Evolutionary conservation across 169 alveolate species (phyloP).

Genomic region (Fabrea salina): DNA sequence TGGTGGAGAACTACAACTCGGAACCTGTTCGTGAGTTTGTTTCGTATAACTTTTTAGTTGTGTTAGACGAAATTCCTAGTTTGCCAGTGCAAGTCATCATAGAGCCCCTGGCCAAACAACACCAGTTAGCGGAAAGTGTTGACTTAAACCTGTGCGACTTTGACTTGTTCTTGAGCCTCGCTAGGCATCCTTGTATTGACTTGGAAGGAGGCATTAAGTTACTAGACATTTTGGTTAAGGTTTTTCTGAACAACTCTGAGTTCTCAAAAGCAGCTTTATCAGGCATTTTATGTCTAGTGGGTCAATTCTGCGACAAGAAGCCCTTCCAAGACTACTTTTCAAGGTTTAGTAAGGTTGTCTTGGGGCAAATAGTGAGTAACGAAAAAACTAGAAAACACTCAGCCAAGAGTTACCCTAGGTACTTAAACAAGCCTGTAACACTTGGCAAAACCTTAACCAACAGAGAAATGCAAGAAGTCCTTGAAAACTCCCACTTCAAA

Average conservation of each 20-base stretch:
- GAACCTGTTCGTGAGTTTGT: slow-evolving; percentile 72
- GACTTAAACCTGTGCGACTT: slow-evolving; percentile 74
- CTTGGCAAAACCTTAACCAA: slow-evolving; percentile 1
- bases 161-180: slow-evolving; percentile 62
- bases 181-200: slow-evolving; percentile 68
- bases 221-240: slow-evolving; percentile 71
- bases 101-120: slow-evolving; percentile 79
- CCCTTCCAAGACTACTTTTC: slow-evolving; percentile 57
- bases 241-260: slow-evolving; percentile 58
- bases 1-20: slow-evolving; percentile 76
- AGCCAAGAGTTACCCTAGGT: too few relatives aligned
- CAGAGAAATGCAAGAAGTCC: slow-evolving; percentile 42
- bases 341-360: slow-evolving; percentile 31
- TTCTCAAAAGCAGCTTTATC: slow-evolving; percentile 56
- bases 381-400: slow-evolving; percentile 40
- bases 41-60: slow-evolving; percentile 60
- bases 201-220: slow-evolving; percentile 66
- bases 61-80: slow-evolving; percentile 55
- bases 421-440: too few relatives aligned
- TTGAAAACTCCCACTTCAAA: slow-evolving; percentile 34
- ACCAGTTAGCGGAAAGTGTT: slow-evolving; percentile 55
- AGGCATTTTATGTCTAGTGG: slow-evolving; percentile 48
- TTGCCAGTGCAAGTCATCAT: slow-evolving; percentile 78
- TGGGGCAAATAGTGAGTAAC: background rate
- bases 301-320: slow-evolving; percentile 44